Evolutionary conservation across 2,329 filamentous ascomycete genomes (phyloP), one percentile per base, ranked within the genome.

Genomic region (Phaeophleospora eucalypticola): DNA sequence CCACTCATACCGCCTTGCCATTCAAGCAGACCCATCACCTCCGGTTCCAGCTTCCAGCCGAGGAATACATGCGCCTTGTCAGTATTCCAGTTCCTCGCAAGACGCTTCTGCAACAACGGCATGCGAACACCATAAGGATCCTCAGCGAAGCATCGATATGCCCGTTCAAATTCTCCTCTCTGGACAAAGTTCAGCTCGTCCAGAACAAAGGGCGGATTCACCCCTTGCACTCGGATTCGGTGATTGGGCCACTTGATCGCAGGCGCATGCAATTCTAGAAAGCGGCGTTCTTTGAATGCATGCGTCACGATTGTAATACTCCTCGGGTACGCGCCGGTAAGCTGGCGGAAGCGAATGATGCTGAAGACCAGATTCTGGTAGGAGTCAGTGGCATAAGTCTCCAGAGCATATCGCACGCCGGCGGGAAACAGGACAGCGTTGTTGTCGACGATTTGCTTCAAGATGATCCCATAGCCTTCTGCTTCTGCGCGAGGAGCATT

Each of bases 331-430:
- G 38, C 42, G 3, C 70, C 70, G 1, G 62, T 65, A 2, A 60
- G 60, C 20, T 64, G 61, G 3, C 65, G 60, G 49, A 77, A 80
- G 2, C 74, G 71, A 53, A 84, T 73, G 59, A 95, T 71, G 10
- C 84, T 85, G 64, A 90, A 89, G 14, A 95, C 69, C 4, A 95
- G 70, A 63, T 95, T 95, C 63, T 89, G 84, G 61, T 88, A 91
- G 1, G 86, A 91, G 66, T 96, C 90, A 1, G 91, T 81, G 0
- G 90, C 88, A 15, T 56, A 50, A 6, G 38, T 53, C 40, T 56
- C 57, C 7, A 51, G 43, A 4, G 52, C 52, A 36, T 45, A 56
- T 32, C 46, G 52, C n/a, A 55, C 46, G 3, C 48, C 51, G 14
- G 45, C 42, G 15, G 56, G 51, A 34, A 54, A 54, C 9, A 57